Evolutionary conservation across 2,329 filamentous ascomycete species (phyloP), one percentile per base, ranked within the genome.

Genomic region (Verticillium klebahnii): DNA sequence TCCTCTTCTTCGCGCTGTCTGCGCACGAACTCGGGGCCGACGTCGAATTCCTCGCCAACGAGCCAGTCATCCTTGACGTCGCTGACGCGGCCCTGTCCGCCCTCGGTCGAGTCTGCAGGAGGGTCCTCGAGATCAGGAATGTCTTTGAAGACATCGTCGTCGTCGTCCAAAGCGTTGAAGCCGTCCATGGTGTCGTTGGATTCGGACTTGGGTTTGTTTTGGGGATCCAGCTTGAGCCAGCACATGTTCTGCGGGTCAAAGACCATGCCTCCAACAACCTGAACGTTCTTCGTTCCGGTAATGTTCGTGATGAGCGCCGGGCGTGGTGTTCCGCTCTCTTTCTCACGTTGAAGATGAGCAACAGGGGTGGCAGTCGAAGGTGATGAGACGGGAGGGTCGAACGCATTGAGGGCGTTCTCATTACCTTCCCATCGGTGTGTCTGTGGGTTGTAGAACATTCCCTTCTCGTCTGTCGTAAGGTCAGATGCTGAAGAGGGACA

Each of bases 181-280:
- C 82, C 82, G 65, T 88, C 85, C 76, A 89, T 80, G 2, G 83
- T 79, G 68, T 89, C 86, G 54, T 80, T 78, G 11, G 76, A 73
- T 19, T 85, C 81, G 1, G 80, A 78, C 62, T 77, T 80, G 52
- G 75, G 69, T 58, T 79, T 79, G n/a, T 74, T 73, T 34, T 82
- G 73, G 19, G 79, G 74, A 56, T 82, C 80, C 64, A 95, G 81
- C 75, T 97, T 97, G 61, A 98, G 83, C 95, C 95, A 99, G 74
- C 93, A 96, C 94, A 99, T 98, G 69, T 92, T 92, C 65, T 92
- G 89, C 3, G 95, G 95, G 72, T 99, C 95, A 73, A 98, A 99
- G 11, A 98, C 90, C 95, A 99, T 99, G 68, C 93, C 92, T n/a
- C 93, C 91, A 62, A 97, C 93, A 39, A 97, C 90, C 75, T 97